Evolutionary conservation across 257 asterid species (phyloP).

Genomic region (Verbena officinalis): DNA sequence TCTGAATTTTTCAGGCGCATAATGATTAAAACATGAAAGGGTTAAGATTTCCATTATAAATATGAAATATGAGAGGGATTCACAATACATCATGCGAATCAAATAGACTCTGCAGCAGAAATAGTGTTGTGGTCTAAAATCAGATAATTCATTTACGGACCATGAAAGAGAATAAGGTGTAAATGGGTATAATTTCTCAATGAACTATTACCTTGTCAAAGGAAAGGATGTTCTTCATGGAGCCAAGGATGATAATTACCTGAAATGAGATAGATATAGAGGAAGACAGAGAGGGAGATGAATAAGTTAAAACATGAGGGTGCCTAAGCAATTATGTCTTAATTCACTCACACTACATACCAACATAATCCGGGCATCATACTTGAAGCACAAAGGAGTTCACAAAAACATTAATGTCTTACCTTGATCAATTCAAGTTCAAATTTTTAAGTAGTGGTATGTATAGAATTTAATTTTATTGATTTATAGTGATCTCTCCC

Average conservation of each 20-base stretch:
- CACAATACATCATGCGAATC: constrained; percentile 11
- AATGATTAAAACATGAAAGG: constrained; percentile 17
- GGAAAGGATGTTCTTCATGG: constrained; percentile 79
- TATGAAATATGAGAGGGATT: constrained; percentile 20
- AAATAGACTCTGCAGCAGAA: constrained; percentile 11
- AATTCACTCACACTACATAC: constrained; percentile 2
- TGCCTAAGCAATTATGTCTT: constrained; percentile 13
- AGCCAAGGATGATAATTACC: constrained; percentile 81
- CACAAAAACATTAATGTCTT: too few species aligned
- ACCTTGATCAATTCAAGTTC: too few species aligned
- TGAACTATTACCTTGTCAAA: constrained; percentile 76
- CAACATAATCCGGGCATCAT: neutral
- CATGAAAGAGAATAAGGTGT: constrained; percentile 24
- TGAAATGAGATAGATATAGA: constrained; percentile 38
- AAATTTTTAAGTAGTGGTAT: too few species aligned
- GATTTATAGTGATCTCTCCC: neutral
- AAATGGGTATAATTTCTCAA: neutral
- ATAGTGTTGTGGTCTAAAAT: neutral
- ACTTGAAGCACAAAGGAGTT: neutral
- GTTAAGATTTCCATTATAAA: constrained; percentile 15
- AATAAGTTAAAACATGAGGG: constrained; percentile 28
- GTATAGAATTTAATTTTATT: neutral
- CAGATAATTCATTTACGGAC: constrained; percentile 6
- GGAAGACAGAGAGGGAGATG: constrained; percentile 14
- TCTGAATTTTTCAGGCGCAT: constrained; percentile 12